Evolutionary conservation across 345 rosid species (phyloP).

Genomic region (Fremontodendron californicum): DNA sequence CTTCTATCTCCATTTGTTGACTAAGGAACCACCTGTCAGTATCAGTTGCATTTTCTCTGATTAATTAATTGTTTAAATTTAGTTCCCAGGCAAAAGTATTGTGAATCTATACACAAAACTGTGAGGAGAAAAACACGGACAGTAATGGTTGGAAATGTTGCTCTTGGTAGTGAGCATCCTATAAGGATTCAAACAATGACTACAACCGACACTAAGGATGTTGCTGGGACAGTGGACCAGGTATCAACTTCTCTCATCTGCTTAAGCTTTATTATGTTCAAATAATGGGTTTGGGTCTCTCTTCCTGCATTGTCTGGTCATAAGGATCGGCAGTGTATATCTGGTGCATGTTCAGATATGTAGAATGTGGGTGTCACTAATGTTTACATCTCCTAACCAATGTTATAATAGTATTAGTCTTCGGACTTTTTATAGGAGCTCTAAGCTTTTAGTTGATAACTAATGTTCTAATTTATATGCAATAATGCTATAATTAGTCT

Average conservation of each 20-base stretch:
- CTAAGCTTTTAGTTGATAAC: neutral
- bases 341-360: neutral
- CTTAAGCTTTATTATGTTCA: conserved; percentile 3
- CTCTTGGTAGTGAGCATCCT: conserved; percentile 92
- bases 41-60: conserved; percentile 7
- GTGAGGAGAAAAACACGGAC: conserved; percentile 87
- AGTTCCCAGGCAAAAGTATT: conserved; percentile 95
- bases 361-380: neutral
- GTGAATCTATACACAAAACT: conserved; percentile 81
- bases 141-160: conserved; percentile 90
- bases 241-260: conserved; percentile 29
- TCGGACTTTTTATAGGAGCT: neutral
- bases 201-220: conserved; percentile 79
- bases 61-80: conserved; percentile 17
- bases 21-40: neutral
- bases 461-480: neutral
- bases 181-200: conserved; percentile 95
- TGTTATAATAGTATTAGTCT: neutral
- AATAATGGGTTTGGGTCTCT: neutral
- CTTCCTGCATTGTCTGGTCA: neutral
- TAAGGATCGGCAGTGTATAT: neutral
- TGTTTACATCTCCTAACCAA: neutral
- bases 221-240: conserved; percentile 86
- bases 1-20: neutral
- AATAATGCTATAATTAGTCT: neutral